Evolutionary conservation across 352 stramenopile genomes (phyloP).

Genomic region (Globisporangium camurandrum): DNA sequence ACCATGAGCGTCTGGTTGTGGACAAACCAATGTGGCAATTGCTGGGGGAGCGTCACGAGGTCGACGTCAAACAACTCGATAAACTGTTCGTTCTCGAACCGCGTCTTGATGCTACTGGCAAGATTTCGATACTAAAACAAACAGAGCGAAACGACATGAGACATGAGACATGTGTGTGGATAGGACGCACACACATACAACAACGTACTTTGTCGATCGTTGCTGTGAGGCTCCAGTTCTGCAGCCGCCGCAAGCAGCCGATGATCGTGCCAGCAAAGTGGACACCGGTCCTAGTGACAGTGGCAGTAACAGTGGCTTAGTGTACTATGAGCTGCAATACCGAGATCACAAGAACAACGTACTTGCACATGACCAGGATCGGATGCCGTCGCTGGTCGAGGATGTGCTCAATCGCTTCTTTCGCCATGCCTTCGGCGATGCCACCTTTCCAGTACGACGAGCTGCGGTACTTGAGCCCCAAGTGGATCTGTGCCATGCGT

Average conservation of each 20-base stretch:
- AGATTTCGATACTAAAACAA: constrained; percentile 72
- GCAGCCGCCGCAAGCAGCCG: constrained; percentile 68
- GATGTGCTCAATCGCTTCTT: constrained; percentile 81
- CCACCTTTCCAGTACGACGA: constrained; percentile 59
- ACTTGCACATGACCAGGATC: constrained; percentile 88
- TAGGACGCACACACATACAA: neutral
- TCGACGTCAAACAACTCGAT: constrained; percentile 87
- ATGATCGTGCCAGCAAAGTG: constrained; percentile 76
- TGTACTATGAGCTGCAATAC: neutral
- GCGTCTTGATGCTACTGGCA: constrained; percentile 77
- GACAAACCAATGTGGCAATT: constrained; percentile 76
- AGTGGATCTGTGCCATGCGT: constrained; percentile 46
- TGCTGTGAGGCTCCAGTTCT: constrained; percentile 83
- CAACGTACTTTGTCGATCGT: constrained; percentile 77
- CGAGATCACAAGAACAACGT: constrained; percentile 4
- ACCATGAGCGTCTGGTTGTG: constrained; percentile 76
- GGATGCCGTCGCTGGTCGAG: constrained; percentile 71
- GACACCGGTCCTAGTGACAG: constrained; percentile 46
- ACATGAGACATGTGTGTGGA: neutral
- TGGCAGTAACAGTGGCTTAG: neutral
- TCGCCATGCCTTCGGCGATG: constrained; percentile 79
- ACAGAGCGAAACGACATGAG: neutral
- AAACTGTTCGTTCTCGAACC: constrained; percentile 87
- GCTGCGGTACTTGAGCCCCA: constrained; percentile 76
- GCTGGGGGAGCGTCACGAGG: constrained; percentile 60